Evolutionary conservation across 208 protist species (phyloP), one percentile per base, ranked within the genome.

Genomic region (Phytomonas francai): DNA sequence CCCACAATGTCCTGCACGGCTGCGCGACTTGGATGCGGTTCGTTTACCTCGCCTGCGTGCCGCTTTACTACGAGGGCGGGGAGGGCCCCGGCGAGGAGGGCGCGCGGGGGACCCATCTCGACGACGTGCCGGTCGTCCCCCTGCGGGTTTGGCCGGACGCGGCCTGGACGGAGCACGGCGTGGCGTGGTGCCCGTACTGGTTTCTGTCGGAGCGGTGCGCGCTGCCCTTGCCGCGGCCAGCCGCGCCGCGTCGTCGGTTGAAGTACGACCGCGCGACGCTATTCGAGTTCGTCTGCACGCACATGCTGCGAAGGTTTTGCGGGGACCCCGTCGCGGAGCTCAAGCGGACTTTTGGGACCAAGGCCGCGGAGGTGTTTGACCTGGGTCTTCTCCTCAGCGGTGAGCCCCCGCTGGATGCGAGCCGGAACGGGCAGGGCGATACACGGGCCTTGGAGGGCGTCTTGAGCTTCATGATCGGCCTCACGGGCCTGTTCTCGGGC

Each of bases 1-100:
- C 71, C 16, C 66, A 74, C 60, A 82, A 65, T 58, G 76, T 87
- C 3, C 39, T 90, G 28, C 68, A 76, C 25, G 81, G 79, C 2
- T 65, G 77, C 25, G 58, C 83, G 56, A 30, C 65, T 2, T 82
- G 76, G 76, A 36, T 90, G n/a, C 63, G 42, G 34, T 42, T 49
- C 16, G 60, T 90, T 27, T 58, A 79, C 7, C 33, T 64, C 19
- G 76, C 79, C 11, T 73, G 58, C 31, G 67, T 76, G 45, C 74
- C 65, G 64, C 1, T 72, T 25, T 77, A 77, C 62, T 39, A 39
- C 34, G 34, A 39, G 6, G 34, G 34, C 9, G 9, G 6, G 34
- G 34, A 39, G 3, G 34, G 34, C 34, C 9, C 9, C 34, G 9
- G 9, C 6, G 34, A 9, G 34, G 34, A 39, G 34, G 34, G 34